Conservation (phyloP, 495 filamentous ascomycete genomes). For the Penicillium fimorum region DNA sequence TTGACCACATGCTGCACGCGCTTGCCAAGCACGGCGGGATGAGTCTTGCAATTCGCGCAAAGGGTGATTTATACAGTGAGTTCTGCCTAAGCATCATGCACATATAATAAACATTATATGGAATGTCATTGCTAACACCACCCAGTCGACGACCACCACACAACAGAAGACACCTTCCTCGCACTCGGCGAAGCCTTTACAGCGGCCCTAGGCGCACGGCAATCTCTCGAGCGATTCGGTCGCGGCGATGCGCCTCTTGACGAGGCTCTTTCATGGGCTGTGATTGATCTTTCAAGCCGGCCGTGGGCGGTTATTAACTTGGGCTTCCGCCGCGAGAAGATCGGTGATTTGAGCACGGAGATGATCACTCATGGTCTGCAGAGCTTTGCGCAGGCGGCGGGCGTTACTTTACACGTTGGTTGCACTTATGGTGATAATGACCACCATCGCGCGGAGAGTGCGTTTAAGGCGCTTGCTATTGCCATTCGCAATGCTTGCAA, state of each 20-base stretch:
- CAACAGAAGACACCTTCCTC: constrained; percentile 92
- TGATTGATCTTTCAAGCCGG: constrained; percentile 90
- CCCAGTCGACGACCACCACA: constrained; percentile 97
- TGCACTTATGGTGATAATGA: constrained; percentile 87
- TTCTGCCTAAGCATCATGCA: constrained; percentile 11
- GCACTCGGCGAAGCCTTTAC: constrained; percentile 85
- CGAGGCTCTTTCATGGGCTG: constrained; percentile 90
- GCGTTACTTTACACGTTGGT: constrained; percentile 92
- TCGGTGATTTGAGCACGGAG: constrained; percentile 88
- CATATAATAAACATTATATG: background rate
- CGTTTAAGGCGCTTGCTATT: constrained; percentile 93
- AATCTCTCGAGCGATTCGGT: constrained; percentile 86
- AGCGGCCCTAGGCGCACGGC: constrained; percentile 66
- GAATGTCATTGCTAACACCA: background rate
- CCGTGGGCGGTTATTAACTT: constrained; percentile 81
- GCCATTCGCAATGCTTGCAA: constrained; percentile 74
- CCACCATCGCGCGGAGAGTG: constrained; percentile 94
- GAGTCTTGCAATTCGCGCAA: constrained; percentile 76
- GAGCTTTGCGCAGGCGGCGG: constrained; percentile 86
- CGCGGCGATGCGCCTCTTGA: constrained; percentile 88
- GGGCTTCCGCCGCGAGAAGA: constrained; percentile 81
- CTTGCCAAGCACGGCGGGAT: constrained; percentile 93
- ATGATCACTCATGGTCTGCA: constrained; percentile 96
- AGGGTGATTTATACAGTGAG: constrained; percentile 87
- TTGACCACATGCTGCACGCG: constrained; percentile 98